Percentiles rank a stretch among this genome's conserved stretches.
phyloP scores from a whole-genome alignment of 1,139 yeast genomes.

The Dujonia santamariae region DNA sequence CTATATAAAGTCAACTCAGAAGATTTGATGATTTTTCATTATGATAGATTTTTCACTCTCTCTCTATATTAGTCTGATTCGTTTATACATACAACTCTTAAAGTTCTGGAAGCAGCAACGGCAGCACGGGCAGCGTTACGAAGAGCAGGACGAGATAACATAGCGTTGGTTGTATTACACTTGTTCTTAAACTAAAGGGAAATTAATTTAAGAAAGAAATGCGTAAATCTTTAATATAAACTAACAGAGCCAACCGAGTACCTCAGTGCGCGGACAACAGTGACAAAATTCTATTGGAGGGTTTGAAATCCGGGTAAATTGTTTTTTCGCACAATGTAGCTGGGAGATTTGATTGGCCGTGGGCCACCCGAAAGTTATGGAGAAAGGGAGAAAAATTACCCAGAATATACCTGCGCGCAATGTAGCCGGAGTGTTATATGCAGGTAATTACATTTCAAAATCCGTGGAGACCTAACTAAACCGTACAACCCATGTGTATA shows the following conservation, averaged over 20 bases:
- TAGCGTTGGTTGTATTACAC: conserved; percentile 17
- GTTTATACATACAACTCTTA: conserved; percentile 61
- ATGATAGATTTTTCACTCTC: neutral
- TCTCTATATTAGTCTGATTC: no score
- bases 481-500: no score
- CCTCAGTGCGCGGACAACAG: conserved; percentile 10
- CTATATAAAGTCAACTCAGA: no score
- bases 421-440: no score
- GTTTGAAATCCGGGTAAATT: conserved; percentile 9
- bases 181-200: conserved; percentile 9
- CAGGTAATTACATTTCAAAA: no score
- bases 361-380: neutral
- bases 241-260: conserved; percentile 9
- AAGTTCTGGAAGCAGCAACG: conserved; percentile 59
- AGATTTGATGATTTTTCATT: no score
- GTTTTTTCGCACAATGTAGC: no score
- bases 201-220: conserved; percentile 7
- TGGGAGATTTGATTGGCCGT: conserved; percentile 8
- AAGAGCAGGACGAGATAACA: conserved; percentile 83
- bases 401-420: no score
- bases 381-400: neutral
- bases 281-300: conserved; percentile 10
- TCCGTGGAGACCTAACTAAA: no score
- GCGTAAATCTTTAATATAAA: conserved; percentile 8
- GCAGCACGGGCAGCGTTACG: conserved; percentile 81